A percentile compares a stretch with the other conserved stretches of the same genome.
These are phyloP conservation scores for Spongispora temasekensis DNA, from an alignment of 1,284 basidiomycete species.

Conservation along the genomic window DNA sequence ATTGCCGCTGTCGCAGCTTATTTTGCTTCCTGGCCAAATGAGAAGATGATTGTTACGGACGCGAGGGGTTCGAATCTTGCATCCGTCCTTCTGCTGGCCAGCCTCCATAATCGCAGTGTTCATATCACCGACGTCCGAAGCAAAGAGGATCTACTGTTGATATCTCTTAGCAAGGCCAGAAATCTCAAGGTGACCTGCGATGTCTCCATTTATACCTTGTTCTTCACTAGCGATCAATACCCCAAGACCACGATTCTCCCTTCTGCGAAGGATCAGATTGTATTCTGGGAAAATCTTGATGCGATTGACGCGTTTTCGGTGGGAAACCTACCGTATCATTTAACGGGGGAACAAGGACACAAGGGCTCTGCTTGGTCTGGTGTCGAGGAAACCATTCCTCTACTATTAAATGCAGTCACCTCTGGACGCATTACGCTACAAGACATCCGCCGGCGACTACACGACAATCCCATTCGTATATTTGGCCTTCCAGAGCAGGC, in stretches of 20 bases:
- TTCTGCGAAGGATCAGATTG: constrained; percentile 75
- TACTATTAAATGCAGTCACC: constrained; percentile 86
- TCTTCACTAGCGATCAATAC: constrained; percentile 83
- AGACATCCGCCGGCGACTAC: constrained; percentile 78
- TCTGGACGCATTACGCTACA: constrained; percentile 82
- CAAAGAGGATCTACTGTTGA: constrained; percentile 82
- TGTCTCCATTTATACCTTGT: constrained; percentile 90
- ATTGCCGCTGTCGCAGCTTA: constrained; percentile 78
- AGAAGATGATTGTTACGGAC: constrained; percentile 94
- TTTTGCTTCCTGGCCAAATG: constrained; percentile 88
- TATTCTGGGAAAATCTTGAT: constrained; percentile 87
- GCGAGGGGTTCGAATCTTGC: constrained; percentile 92
- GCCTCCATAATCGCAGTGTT: constrained; percentile 86
- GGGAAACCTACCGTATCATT: constrained; percentile 80
- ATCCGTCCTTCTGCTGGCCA: constrained; percentile 90
- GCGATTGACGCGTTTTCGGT: constrained; percentile 92
- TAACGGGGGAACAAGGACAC: constrained; percentile 72
- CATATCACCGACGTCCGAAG: constrained; percentile 94
- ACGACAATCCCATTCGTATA: constrained; percentile 92
- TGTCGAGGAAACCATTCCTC: constrained; percentile 84
- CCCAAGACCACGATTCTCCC: constrained; percentile 72
- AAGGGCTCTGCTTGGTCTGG: constrained; percentile 75
- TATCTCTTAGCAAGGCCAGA: constrained; percentile 94
- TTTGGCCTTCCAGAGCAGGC: constrained; percentile 88
- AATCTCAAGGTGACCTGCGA: constrained; percentile 96